These are phyloP conservation scores for Acidomyces sp. DNA, from an alignment of 495 filamentous ascomycete species.

Conservation along the genomic window DNA sequence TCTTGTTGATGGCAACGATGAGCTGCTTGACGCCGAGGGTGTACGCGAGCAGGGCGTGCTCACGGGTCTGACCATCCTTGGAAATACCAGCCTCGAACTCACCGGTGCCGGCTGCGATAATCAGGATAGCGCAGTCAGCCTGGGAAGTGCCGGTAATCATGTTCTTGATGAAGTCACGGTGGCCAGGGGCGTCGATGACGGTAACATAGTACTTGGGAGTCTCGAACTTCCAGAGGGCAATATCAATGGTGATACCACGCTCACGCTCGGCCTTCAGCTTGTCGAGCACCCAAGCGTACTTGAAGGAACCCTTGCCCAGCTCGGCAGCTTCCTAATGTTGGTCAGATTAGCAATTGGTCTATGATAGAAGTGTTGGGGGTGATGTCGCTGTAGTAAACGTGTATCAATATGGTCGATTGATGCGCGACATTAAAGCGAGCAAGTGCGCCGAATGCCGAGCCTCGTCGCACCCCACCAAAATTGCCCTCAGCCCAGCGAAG, in stretches of 20 bases:
- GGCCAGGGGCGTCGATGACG: conserved; percentile 78
- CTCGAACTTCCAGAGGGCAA: conserved; percentile 99
- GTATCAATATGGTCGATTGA: background rate
- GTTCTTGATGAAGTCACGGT: conserved; percentile 99
- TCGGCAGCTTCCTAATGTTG: conserved; percentile 80
- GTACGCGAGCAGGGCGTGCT: conserved; percentile 99
- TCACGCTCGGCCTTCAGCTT: conserved; percentile 99
- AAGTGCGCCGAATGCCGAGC: background rate
- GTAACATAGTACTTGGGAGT: conserved; percentile 77
- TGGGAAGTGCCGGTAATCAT: conserved; percentile 99
- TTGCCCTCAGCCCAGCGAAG: conserved; percentile 3
- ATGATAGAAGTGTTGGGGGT: background rate
- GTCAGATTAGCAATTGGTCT: conserved; percentile 28
- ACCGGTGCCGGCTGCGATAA: conserved; percentile 99
- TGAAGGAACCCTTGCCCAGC: conserved; percentile 99
- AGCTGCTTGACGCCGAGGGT: conserved; percentile 99
- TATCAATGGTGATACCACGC: conserved; percentile 99
- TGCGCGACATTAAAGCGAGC: background rate
- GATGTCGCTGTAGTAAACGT: background rate
- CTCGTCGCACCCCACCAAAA: conserved; percentile 1
- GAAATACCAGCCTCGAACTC: conserved; percentile 99
- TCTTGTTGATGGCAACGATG: conserved; percentile 99
- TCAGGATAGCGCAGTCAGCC: conserved; percentile 98
- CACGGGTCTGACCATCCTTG: conserved; percentile 99
- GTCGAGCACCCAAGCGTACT: conserved; percentile 99